Base-by-base conservation (phyloP, 345 rosid genomes). In the Dipteronia dyeriana region DNA sequence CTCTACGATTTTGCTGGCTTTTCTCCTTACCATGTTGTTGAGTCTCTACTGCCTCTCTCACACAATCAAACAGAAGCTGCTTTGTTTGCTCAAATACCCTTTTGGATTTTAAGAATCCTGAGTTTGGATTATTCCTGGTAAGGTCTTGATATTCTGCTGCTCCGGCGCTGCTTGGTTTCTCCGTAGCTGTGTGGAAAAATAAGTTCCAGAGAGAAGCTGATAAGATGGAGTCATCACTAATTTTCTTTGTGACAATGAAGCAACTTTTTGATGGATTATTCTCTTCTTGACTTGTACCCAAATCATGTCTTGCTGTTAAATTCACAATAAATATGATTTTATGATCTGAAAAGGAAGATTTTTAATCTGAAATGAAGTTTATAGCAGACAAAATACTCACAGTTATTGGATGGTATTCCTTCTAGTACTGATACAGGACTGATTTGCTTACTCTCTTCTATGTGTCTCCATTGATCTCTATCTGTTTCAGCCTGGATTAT, bases 21-120 rank as follows among this genome's bases (percentile, higher is more conserved):
- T 17, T 71, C 43, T 62, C 75, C 57, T 80, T 78, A 23, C 64
- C 78, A 34, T 34, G 38, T 12, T 75, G 78, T 12, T 75, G 84
- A 43, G 64, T 81, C 57, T 82, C 80, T 13, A 87, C 75, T 22
- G 76, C 75, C 75, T 89, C 92, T 64, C 83, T 84, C 25, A 84
- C 83, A 29, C 85, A 88, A 47, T 88, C 91, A 45, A 86, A 84
- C 59, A 88, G 74, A 31, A 88, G 90, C 72, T 79, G 92, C 75
- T 66, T 81, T 53, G 85, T 82, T 68, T 85, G 89, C 74, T 82
- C 85, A 77, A 87, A 11, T 49, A 66, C 63, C 75, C 51, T 82
- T 38, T 79, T 86, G 25, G 88, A 80, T 79, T 71, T 82, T 25
- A 74, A 60, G 72, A 62, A 49, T 22, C 65, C 67, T 9, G 67